A percentile compares a stretch with the other conserved stretches of the same genome.
Evolutionary conservation across 352 stramenopile genomes (phyloP).

Genomic region (Globisporangium acanthophoron): DNA sequence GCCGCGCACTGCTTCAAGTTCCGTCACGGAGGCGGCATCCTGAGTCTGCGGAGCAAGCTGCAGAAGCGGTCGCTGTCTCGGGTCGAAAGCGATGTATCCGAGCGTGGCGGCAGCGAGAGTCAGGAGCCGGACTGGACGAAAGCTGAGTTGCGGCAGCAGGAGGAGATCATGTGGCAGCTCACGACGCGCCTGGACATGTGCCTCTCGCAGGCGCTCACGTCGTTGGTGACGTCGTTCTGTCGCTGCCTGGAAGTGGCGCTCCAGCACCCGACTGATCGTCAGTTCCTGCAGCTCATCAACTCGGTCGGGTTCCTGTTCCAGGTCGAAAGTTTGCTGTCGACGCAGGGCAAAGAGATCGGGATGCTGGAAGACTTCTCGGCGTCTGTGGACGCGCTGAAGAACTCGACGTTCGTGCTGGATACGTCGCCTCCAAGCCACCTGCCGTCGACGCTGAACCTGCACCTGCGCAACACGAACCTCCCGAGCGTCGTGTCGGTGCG

Average conservation of each 20-base stretch:
- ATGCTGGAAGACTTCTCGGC: constrained; percentile 92
- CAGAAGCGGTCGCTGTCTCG: constrained; percentile 53
- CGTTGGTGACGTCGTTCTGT: constrained; percentile 67
- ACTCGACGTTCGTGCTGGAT: constrained; percentile 66
- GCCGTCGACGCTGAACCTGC: constrained; percentile 66
- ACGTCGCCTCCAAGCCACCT: constrained; percentile 50
- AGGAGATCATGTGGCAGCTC: constrained; percentile 76
- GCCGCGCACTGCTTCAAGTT: constrained; percentile 81
- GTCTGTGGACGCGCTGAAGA: constrained; percentile 69
- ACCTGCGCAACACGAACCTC: constrained; percentile 67
- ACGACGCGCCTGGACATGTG: constrained; percentile 77
- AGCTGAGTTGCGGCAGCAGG: constrained; percentile 30
- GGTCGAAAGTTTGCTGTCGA: constrained; percentile 91
- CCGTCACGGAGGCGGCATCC: constrained; percentile 62
- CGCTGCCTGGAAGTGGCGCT: constrained; percentile 63
- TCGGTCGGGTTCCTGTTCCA: constrained; percentile 79
- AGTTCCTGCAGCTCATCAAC: constrained; percentile 57
- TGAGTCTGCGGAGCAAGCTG: constrained; percentile 53
- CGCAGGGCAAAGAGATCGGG: constrained; percentile 93
- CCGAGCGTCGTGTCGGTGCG: constrained; percentile 70
- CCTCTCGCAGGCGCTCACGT: constrained; percentile 69
- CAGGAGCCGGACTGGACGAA: constrained; percentile 53
- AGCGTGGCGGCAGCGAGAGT: constrained; percentile 16
- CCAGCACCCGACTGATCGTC: constrained; percentile 47
- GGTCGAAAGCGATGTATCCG: constrained; percentile 36